Percentiles rank a stretch among this genome's conserved stretches.
These are phyloP conservation scores for Lentinula sp. DNA, from an alignment of 768 basidiomycete species.

Conservation along the genomic window DNA sequence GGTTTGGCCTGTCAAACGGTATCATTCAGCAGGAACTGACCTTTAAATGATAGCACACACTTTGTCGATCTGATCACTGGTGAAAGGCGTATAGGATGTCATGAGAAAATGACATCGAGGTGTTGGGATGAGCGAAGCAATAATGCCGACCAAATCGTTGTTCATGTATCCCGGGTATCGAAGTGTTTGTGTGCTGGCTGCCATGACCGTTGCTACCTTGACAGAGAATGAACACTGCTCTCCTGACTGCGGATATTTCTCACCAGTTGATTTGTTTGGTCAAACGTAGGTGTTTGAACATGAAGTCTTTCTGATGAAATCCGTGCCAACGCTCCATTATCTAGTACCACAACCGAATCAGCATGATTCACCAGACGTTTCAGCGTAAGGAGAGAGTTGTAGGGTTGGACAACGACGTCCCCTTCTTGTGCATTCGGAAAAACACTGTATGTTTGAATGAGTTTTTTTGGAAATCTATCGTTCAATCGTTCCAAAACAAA, in stretches of 20 bases:
- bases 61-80: constrained; percentile 94
- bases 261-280: constrained; percentile 89
- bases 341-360: constrained; percentile 94
- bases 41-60: constrained; percentile 31
- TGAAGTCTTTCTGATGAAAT: constrained; percentile 93
- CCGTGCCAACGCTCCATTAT: constrained; percentile 89
- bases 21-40: not conserved
- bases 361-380: constrained; percentile 95
- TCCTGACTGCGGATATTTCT: constrained; percentile 13
- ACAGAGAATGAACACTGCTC: constrained; percentile 1
- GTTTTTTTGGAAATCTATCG: constrained; percentile 98
- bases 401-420: constrained; percentile 98
- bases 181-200: constrained; percentile 93
- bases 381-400: constrained; percentile 90
- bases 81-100: constrained; percentile 99
- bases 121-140: constrained; percentile 94
- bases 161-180: constrained; percentile 99
- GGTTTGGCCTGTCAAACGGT: constrained; percentile 68
- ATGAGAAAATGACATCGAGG: constrained; percentile 97
- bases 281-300: constrained; percentile 80
- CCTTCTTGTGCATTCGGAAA: constrained; percentile 92
- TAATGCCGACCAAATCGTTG: constrained; percentile 96
- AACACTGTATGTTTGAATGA: constrained; percentile 98
- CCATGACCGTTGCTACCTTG: constrained; percentile 95
- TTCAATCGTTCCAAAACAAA: constrained; percentile 94